Percentiles rank a stretch among this genome's conserved stretches.
Conservation (phyloP, 2,329 filamentous ascomycete genomes). For the Colletotrichum godetiae region DNA sequence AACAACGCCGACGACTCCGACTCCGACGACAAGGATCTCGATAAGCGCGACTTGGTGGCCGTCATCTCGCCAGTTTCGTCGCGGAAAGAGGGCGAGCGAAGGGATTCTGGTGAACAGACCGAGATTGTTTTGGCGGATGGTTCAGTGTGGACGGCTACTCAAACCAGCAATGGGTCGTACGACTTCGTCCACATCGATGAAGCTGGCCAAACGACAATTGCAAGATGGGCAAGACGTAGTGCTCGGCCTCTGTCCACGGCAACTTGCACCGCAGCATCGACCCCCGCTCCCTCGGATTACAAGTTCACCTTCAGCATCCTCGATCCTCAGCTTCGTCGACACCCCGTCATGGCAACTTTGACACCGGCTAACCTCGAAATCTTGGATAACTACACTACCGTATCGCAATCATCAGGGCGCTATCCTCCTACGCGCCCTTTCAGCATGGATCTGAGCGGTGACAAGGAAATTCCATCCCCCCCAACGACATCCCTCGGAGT, state of each 20-base stretch:
- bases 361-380: constrained; percentile 74
- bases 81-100: constrained; percentile 58
- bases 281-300: constrained; percentile 50
- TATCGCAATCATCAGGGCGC: constrained; percentile 61
- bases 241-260: constrained; percentile 39
- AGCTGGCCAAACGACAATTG: constrained; percentile 68
- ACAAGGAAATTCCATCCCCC: constrained; percentile 19
- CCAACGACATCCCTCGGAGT: constrained; percentile 1
- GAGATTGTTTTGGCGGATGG: constrained; percentile 77
- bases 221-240: constrained; percentile 74
- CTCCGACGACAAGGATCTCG: constrained; percentile 61
- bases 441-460: constrained; percentile 32
- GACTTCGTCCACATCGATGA: constrained; percentile 73
- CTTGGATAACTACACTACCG: constrained; percentile 73
- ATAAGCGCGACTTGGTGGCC: constrained; percentile 69
- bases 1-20: constrained; percentile 54
- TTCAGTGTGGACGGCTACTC: constrained; percentile 65
- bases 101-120: constrained; percentile 60
- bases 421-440: constrained; percentile 57
- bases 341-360: constrained; percentile 80
- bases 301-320: constrained; percentile 84
- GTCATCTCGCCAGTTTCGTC: constrained; percentile 70
- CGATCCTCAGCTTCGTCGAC: constrained; percentile 73
- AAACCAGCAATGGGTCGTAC: constrained; percentile 67
- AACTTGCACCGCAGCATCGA: constrained; percentile 36